Percentiles rank a stretch among this genome's conserved stretches.
These are phyloP conservation scores for Alternaria arbusti DNA, from an alignment of 2,329 filamentous ascomycete species.

Conservation along the genomic window DNA sequence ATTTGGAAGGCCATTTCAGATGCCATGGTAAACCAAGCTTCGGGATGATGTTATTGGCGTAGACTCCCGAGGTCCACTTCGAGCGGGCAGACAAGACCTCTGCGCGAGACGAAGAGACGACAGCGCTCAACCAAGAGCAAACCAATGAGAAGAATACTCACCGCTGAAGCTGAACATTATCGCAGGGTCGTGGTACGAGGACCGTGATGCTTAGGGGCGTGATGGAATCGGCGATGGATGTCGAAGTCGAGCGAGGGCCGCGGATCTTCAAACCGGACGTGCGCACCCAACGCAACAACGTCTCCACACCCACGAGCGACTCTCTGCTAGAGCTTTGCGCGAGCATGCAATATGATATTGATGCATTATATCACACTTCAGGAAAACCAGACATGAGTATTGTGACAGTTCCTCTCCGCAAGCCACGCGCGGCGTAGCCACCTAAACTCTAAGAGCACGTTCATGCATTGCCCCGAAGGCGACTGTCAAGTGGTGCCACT, in stretches of 20 bases:
- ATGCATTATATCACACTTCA: neutral
- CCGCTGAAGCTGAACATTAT: conserved; percentile 49
- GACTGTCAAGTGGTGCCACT: neutral
- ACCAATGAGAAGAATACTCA: conserved; percentile 28
- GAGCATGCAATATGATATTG: neutral
- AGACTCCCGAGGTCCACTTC: neutral
- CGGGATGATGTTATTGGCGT: conserved; percentile 1
- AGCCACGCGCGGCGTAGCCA: neutral
- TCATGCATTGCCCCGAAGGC: neutral
- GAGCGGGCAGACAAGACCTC: neutral
- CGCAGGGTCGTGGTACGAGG: conserved; percentile 5
- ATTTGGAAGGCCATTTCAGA: neutral
- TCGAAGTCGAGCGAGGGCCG: conserved; percentile 5
- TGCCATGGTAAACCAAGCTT: neutral
- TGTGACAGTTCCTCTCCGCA: conserved; percentile 9
- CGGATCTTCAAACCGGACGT: conserved; percentile 18
- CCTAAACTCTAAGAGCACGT: neutral
- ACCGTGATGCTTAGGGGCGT: neutral
- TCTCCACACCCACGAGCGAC: conserved; percentile 9
- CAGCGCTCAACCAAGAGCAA: neutral
- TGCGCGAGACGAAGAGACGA: neutral
- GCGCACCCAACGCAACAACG: conserved; percentile 17
- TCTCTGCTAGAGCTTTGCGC: neutral
- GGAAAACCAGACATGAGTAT: neutral
- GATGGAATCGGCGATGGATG: conserved; percentile 4